A percentile compares a stretch with the other conserved stretches of the same genome.
phyloP scores from a whole-genome alignment of 495 filamentous ascomycete species.

The Penicillium atrosanguineum region DNA sequence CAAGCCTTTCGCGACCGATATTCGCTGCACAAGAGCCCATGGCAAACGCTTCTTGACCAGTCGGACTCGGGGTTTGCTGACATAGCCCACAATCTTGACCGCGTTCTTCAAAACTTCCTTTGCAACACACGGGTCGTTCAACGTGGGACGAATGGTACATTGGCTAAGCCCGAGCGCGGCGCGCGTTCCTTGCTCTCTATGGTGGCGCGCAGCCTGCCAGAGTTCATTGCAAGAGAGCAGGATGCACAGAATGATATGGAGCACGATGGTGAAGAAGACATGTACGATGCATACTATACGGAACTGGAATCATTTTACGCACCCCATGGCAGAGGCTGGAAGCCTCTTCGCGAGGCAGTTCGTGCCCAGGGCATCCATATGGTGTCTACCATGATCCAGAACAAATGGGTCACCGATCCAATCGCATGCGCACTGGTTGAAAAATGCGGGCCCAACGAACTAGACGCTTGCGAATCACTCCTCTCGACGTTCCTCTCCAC shows the following conservation, averaged over 20 bases:
- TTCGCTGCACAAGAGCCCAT: conserved; percentile 34
- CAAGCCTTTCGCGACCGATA: conserved; percentile 20
- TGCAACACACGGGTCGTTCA: conserved; percentile 28
- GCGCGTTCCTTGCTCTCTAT: conserved; percentile 62
- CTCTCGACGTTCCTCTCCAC: conserved; percentile 33
- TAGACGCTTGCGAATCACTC: conserved; percentile 38
- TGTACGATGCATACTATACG: conserved; percentile 57
- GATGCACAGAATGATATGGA: conserved; percentile 51
- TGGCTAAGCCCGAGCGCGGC: conserved; percentile 13
- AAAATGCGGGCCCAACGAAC: conserved; percentile 31
- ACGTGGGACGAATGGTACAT: neutral
- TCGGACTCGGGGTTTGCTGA: conserved; percentile 35
- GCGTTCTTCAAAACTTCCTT: conserved; percentile 39
- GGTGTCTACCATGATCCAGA: conserved; percentile 52
- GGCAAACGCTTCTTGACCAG: conserved; percentile 39
- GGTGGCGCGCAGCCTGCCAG: conserved; percentile 60
- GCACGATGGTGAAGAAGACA: conserved; percentile 42
- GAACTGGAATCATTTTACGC: conserved; percentile 63
- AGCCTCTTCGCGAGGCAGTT: conserved; percentile 59
- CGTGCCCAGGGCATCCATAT: conserved; percentile 65
- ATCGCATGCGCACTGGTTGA: conserved; percentile 36
- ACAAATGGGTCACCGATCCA: conserved; percentile 38
- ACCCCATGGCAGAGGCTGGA: conserved; percentile 56
- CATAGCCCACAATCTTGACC: conserved; percentile 39
- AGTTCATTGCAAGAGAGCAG: conserved; percentile 62